Evolutionary conservation across 2,329 filamentous ascomycete genomes (phyloP), one percentile per base, ranked within the genome.

Genomic region (Tolypocladium endophyticum): DNA sequence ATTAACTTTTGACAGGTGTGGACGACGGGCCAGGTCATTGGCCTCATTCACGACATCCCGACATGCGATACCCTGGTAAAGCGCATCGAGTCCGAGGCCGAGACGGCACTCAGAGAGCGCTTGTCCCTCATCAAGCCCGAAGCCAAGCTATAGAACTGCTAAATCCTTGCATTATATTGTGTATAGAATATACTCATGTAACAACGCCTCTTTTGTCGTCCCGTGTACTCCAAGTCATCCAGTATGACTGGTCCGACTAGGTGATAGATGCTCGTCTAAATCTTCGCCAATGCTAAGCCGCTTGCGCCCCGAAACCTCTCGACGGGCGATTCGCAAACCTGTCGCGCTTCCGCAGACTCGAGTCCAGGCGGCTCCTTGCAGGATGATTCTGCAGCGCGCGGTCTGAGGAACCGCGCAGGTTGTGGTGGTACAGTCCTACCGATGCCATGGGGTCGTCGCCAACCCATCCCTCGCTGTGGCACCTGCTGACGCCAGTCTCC

Each of bases 1-100:
- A 56, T 28, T n/a, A 50, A 52, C 64, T 43, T 61, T 66, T 20
- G 64, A 6, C 67, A 93, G 89, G 89, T 97, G 45, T 99, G 94
- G 94, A 97, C 94, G 25, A 92, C 93, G 11, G 94, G 94, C 14
- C 93, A 97, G 73, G 93, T 97, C 65, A 96, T 99, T 65, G 90
- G 90, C 7, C 73, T 94, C 59, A 94, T 94, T 63, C 85, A 93
- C 66, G 90, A 94, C 67, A 89, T 92, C 59, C 89, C 89, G 11
- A 90, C 87, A 0, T 93, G 90, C 69, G 81, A 82, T 55, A 85
- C 77, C 1, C 76, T 94, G 33, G 76, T 92, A 12, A 78, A 78
- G 65, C 82, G 90, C 60, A 92, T 94, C 66, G 89, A 92, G 77
- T 86, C 79, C 71, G 90, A 93, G 72, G 89, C 89, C 0, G 81